Evolutionary conservation across 768 basidiomycete genomes (phyloP), one percentile per base, ranked within the genome.

Genomic region (Tricholoma bakamatsutake): DNA sequence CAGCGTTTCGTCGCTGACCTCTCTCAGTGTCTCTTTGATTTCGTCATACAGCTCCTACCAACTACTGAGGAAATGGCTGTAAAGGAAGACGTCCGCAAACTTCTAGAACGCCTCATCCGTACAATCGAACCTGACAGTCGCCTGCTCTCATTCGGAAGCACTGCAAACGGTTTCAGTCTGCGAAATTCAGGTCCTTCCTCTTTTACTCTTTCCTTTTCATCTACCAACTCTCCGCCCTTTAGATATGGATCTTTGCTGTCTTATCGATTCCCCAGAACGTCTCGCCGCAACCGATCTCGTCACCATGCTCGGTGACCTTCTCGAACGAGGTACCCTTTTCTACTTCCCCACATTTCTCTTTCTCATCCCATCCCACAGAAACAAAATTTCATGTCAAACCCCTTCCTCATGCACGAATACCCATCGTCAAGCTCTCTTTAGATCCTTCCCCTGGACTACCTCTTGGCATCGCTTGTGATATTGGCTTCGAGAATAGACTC

Each of bases 191-290:
- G 95, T 90, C 57, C 28, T 24, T n/a, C 8, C 62, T 71, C 53
- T 58, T 54, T 53, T 40, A 21, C 27, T 50, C 24, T 48, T 15
- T 11, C 45, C 6, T 50, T 46, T 13, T n/a, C 12, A 43, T 35
- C 50, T 4, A 15, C 39, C 47, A 39, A 34, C 39, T 31, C 35
- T 49, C 33, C 34, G 50, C 60, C 8, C n/a, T 28, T 17, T 56
- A 98, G 96, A 99, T 72, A 98, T 99, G 96, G 96, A 99, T 73
- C 76, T 99, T 33, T 98, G 95, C 69, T 98, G 94, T 71, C 80
- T 99, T 67, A 92, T 97, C 69, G 92, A 96, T 70, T 88, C 90
- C 8, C 81, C 85, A 55, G 86, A 86, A 71, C 89, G 76, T 56
- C 83, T 82, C 60, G 80, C 87, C 33, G 87, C 96, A 11, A 79